Evolutionary conservation across 768 basidiomycete species (phyloP), one percentile per base, ranked within the genome.

Genomic region (Pholiota microspora): DNA sequence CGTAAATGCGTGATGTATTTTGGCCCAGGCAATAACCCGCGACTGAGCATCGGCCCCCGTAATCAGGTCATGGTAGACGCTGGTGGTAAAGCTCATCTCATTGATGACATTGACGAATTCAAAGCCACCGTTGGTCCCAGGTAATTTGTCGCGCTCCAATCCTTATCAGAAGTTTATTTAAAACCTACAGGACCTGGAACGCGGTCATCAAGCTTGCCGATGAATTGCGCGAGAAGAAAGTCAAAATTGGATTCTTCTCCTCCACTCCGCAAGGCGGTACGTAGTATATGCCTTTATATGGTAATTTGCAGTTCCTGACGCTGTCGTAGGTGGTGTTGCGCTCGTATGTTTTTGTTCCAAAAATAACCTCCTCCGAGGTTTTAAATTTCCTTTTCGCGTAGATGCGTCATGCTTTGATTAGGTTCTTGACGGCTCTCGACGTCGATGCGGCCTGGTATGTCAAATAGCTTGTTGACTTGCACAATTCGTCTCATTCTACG

Each of bases 351-450:
- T 38, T 58, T 51, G 32, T 60, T 64, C 56, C 67, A 54, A 59
- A 59, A 48, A 51, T 50, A 55, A 45, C 51, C 44, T 56, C 25
- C n/a, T n/a, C n/a, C n/a, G n/a, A n/a, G n/a, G n/a, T 10, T 10
- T 46, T 54, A 53, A 59, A 55, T 53, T 49, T 40, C 61, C 66
- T 66, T 61, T 70, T 60, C 60, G 54, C 54, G 54, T 65, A 91
- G 82, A 96, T 98, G 93, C 85, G 94, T 61, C 94, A 97, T 71
- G 92, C 94, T 25, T 73, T 98, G 62, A 88, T 97, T 69, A 81
- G 95, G 54, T 88, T 98, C 74, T 78, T 92, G 74, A 75, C 81
- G 47, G 79, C 82, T 47, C 72, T 93, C 51, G 93, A 93, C 56
- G 89, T 93, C 36, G 89, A 94, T 64, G 85, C 67, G 58, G 85